phyloP scores from a whole-genome alignment of 306 rosid genomes.

The Vigna hirtella region DNA sequence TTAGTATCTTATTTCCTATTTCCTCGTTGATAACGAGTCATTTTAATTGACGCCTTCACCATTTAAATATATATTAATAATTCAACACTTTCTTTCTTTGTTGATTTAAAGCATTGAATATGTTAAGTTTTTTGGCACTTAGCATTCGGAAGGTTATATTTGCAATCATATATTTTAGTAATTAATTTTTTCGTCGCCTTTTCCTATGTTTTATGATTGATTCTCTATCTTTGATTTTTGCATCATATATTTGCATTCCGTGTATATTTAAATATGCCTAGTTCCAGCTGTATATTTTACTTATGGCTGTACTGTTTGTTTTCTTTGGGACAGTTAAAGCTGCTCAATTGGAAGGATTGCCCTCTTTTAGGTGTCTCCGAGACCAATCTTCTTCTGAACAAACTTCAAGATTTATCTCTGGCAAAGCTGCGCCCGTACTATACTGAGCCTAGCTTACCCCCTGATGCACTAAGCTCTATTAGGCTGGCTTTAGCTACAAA shows the following conservation, averaged over 20 bases:
- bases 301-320: constrained; percentile 8
- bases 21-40: not conserved
- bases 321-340: constrained; percentile 69
- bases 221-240: constrained; percentile 16
- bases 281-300: not conserved
- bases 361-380: constrained; percentile 77
- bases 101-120: not conserved
- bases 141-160: not conserved
- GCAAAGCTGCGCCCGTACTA: constrained; percentile 73
- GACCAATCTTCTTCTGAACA: constrained; percentile 79
- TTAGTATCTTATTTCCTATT: not conserved
- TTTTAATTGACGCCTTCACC: constrained; percentile 26
- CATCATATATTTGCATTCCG: constrained; percentile 2
- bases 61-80: not conserved
- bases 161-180: not conserved
- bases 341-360: constrained; percentile 77
- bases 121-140: not conserved
- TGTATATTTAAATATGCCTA: constrained; percentile 5
- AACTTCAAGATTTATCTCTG: constrained; percentile 84
- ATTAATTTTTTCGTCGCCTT: not conserved
- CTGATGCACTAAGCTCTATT: constrained; percentile 66
- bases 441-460: constrained; percentile 63
- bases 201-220: not conserved
- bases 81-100: not conserved
- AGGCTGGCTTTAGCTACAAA: constrained; percentile 87